A percentile compares a stretch with the other conserved stretches of the same genome.
These are phyloP conservation scores for Entamoeba histolytica DNA, from an alignment of 208 protist species.

Conservation along the genomic window DNA sequence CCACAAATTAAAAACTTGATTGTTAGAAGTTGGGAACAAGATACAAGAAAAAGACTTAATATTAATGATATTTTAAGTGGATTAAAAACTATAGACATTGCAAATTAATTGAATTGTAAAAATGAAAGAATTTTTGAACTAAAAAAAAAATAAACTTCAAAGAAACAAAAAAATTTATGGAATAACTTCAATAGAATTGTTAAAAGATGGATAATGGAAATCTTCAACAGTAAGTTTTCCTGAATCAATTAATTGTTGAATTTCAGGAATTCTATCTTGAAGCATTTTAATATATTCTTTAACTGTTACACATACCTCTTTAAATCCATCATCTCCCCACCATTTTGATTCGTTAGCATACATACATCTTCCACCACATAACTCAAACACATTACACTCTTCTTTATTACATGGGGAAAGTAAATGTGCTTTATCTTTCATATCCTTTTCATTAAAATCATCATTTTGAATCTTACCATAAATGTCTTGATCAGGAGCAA, in stretches of 20 bases:
- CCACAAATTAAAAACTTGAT: too few relatives aligned
- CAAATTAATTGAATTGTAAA: too few relatives aligned
- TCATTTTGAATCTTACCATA: conserved; percentile 10
- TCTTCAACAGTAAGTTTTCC: not conserved
- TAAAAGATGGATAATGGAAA: not conserved
- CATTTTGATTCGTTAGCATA: conserved; percentile 23
- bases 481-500: conserved; percentile 8
- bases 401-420: conserved; percentile 8
- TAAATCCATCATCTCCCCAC: conserved; percentile 18
- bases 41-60: too few relatives aligned
- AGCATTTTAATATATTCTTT: conserved; percentile 5
- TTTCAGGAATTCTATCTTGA: not conserved
- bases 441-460: not conserved
- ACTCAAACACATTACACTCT: not conserved
- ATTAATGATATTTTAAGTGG: too few relatives aligned
- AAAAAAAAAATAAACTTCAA: too few relatives aligned
- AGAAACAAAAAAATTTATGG: not conserved
- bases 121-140: too few relatives aligned
- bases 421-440: not conserved
- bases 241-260: not conserved
- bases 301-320: conserved; percentile 12
- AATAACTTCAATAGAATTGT: not conserved
- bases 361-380: conserved; percentile 27
- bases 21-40: too few relatives aligned
- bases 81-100: too few relatives aligned